Conservation (phyloP, 1,139 yeast genomes). For the Kluyveromyces sp. region DNA sequence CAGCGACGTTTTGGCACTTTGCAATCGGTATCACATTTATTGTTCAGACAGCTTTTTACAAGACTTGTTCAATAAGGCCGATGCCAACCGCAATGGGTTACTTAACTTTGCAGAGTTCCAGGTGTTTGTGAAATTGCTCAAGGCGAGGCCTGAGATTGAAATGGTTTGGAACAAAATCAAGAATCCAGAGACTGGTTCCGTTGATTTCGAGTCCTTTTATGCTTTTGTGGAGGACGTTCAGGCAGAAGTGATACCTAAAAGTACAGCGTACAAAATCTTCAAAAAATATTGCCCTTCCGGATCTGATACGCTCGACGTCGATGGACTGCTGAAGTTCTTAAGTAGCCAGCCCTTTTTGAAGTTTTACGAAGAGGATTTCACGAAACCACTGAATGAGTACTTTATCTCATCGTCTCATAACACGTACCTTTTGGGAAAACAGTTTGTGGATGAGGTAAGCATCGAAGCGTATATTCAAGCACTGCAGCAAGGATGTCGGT, state of each 20-base stretch:
- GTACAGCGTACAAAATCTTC: conserved; percentile 37
- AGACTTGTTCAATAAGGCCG: conserved; percentile 45
- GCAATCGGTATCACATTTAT: conserved; percentile 64
- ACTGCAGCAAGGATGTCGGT: conserved; percentile 84
- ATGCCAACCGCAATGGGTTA: conserved; percentile 37
- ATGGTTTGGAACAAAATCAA: conserved; percentile 34
- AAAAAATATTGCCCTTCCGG: conserved; percentile 35
- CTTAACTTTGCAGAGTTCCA: conserved; percentile 69
- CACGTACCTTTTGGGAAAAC: conserved; percentile 83
- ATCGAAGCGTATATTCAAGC: conserved; percentile 88
- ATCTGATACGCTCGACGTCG: conserved; percentile 20
- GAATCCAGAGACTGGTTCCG: conserved; percentile 9
- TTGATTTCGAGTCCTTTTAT: conserved; percentile 38
- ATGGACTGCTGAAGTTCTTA: conserved; percentile 34
- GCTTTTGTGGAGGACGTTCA: conserved; percentile 48
- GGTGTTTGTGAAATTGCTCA: conserved; percentile 51
- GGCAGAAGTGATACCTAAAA: conserved; percentile 37
- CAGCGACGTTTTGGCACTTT: conserved; percentile 59
- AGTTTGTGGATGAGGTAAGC: conserved; percentile 85
- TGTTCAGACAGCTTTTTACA: conserved; percentile 39
- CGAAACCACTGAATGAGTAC: conserved; percentile 75
- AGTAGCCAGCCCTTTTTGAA: conserved; percentile 38
- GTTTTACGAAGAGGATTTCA: conserved; percentile 39
- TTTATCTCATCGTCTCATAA: conserved; percentile 91
- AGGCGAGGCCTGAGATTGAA: conserved; percentile 45